Evolutionary conservation across 345 rosid genomes (phyloP), one percentile per base, ranked within the genome.

Genomic region (Schrenkiella parvula): DNA sequence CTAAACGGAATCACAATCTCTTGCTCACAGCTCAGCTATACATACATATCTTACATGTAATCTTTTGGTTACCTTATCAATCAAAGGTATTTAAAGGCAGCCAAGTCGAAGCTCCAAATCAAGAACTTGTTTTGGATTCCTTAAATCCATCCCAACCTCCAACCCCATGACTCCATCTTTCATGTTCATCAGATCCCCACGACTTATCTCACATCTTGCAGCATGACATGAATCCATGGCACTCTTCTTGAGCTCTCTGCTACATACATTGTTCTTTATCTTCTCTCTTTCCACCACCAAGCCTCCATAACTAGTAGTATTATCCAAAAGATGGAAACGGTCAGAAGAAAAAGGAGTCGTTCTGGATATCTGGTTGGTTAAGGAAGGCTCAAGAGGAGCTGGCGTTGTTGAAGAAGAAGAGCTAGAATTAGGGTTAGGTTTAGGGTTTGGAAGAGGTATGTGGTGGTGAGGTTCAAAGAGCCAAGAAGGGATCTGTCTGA

Each of bases 31-130:
- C 55, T 59, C 55, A 60, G 39, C 69, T 59, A 23, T 25, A 26
- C 26, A 62, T 68, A 25, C 53, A 62, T 13, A 53, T 23, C 57
- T 11, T 29, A 44, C 8, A 29, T 5, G 15, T 39, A 42, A 39
- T 9, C 26, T 29, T 23, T 17, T 21, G 15, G 15, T 59, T 23
- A 32, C 34, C 23, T 1, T 35, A 64, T 5, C 29, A 37, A 31
- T 25, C 26, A 35, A 47, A 44, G 23, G 50, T 54, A 46, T 21
- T 23, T 61, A 67, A 44, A 77, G 71, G 71, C 69, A 77, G 17
- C 91, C 91, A 52, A 87, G 91, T 73, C 89, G 81, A 77, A 87
- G 91, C 81, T 87, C 91, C 80, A 87, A 87, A 75, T 87, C 91
- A 61, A 87, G 58, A 62, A 72, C 82, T 46, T 82, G 82, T 32